Base-by-base conservation (phyloP, 768 basidiomycete genomes). In the Termitomyces eurrhizus region DNA sequence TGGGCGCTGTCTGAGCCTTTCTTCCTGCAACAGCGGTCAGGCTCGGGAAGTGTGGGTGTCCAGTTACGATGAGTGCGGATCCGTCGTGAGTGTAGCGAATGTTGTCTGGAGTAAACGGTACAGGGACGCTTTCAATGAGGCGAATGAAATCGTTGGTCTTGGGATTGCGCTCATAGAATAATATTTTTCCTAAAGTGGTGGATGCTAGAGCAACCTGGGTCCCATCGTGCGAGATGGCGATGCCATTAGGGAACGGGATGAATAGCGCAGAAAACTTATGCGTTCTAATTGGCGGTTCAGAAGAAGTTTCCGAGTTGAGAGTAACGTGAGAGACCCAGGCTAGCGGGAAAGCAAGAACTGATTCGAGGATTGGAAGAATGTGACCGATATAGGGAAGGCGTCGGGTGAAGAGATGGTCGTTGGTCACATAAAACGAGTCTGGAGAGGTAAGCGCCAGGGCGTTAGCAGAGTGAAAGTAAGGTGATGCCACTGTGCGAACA, bases 371-470 rank as follows among this genome's bases (percentile, higher is more conserved):
- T 2, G 88, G 83, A 0, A 85, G 65, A 29, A 85, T 58, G 45
- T 73, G 71, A 9, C 84, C 84, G n/a, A 87, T 42, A 11, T 71
- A 67, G 0, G 85, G 84, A 21, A 85, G 73, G 14, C 89, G 83
- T 8, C 86, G 80, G 3, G 87, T 89, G 66, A 89, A 68, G 39
- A 82, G 71, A 66, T 92, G 90, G 68, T 92, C 90, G 67, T 92
- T 88, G 45, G 82, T 82, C 52, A 91, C 79, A 66, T 86, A 90
- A 70, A 92, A 90, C 1, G 86, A 82, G 59, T 81, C 79, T 1
- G 85, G 82, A 46, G 86, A 82, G 9, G 88, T 86, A 36, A 88
- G 70, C 18, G 88, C 83, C 60, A 92, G 68, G 3, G 85, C 76
- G 67, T 92, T 92, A 32, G 89, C 86, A 11, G 88, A 78, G 35